Evolutionary conservation across 495 filamentous ascomycete species (phyloP), one percentile per base, ranked within the genome.

Genomic region (Penicillium subrubescens): DNA sequence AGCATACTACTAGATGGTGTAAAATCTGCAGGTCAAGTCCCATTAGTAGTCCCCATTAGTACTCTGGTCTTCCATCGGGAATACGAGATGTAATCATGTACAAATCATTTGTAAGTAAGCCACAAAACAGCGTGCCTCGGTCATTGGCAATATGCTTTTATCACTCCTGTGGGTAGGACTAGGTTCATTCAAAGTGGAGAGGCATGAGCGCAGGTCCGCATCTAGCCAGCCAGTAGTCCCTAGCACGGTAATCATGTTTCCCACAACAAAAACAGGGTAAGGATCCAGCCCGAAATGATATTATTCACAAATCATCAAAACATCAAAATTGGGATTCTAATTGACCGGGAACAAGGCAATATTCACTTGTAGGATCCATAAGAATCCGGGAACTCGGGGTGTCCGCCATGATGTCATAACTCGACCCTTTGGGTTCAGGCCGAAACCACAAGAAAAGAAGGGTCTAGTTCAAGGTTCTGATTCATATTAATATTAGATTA

Each of bases 341-440:
- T 27, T 27, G 8, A 48, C 8, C 2, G 3, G 31, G 31, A 8
- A 33, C 31, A 33, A 33, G 31, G 31, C 31, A 33, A 33, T 33
- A 14, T 39, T 39, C 46, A 12, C 10, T 27, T 27, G 0, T 11
- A 25, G 21, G 14, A 4, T 33, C 51, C 27, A 11, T 34, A 19
- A 19, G 34, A 63, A 63, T 62, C 43, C 53, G 46, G 57, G 31
- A 43, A 64, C n/a, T 25, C 34, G 11, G 25, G 34, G 46, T 44
- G 46, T 19, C 55, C 46, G 19, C 48, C 56, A 64, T 66, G 63
- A 66, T 66, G 63, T 66, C 63, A 66, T 66, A 7, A 10, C 27
- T n/a, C 10, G 31, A 27, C 35, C 25, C 35, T 48, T 35, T 19
- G 46, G 23, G 46, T 41, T 48, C 43, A n/a, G 41, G 17, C 41